Conservation (phyloP, 2,329 filamentous ascomycete species). For the Xylariaceae sp. region DNA sequence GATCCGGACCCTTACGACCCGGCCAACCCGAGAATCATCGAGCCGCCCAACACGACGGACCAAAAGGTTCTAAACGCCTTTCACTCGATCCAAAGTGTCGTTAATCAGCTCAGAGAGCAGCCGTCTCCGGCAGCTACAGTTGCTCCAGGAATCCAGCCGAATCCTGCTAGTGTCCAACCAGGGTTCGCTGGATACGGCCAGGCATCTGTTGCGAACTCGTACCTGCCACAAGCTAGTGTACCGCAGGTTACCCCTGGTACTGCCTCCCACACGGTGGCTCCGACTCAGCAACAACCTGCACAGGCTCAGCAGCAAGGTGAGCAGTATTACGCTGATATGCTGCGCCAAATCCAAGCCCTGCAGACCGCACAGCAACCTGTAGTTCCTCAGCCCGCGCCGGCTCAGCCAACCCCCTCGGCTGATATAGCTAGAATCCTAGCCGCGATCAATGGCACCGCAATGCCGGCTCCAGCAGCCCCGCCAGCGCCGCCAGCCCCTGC, state of each 20-base stretch:
- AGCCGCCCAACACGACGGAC: conserved; percentile 40
- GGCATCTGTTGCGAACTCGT: too few species aligned
- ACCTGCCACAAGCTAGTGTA: too few species aligned
- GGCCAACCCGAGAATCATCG: conserved; percentile 29
- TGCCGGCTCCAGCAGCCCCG: conserved; percentile 9
- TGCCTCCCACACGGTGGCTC: conserved; percentile 12
- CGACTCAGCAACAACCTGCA: conserved; percentile 17
- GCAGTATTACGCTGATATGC: conserved; percentile 21
- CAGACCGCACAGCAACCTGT: conserved; percentile 20
- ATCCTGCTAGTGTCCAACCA: conserved; percentile 43
- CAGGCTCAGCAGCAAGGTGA: conserved; percentile 19
- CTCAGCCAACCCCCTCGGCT: conserved; percentile 13
- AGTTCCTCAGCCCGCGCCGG: conserved; percentile 15
- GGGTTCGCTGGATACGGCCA: conserved; percentile 49
- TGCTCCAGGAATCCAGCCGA: conserved; percentile 47
- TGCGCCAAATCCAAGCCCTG: conserved; percentile 28
- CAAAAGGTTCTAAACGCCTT: conserved; percentile 39
- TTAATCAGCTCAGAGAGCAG: conserved; percentile 39
- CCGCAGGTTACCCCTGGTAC: conserved; percentile 9
- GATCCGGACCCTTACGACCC: conserved; percentile 38
- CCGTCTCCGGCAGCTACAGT: conserved; percentile 47
- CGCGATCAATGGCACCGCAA: conserved; percentile 20
- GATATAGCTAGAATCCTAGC: conserved; percentile 27
- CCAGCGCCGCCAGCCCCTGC: conserved; percentile 5
- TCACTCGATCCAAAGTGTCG: conserved; percentile 40